Evolutionary conservation across 208 protist species (phyloP).

Genomic region (Leishmania mexicana): DNA sequence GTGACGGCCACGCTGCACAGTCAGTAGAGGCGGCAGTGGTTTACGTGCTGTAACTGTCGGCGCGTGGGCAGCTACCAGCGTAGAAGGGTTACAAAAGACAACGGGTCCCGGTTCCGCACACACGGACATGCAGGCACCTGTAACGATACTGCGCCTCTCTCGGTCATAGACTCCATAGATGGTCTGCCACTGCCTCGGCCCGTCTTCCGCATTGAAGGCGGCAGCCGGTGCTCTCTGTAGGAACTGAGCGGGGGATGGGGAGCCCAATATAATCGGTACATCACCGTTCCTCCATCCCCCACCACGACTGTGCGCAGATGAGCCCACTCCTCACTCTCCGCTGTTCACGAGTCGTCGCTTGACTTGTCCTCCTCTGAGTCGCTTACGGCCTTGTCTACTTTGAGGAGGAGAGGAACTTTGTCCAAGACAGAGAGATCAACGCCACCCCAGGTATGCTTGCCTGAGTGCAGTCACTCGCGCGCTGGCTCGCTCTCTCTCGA

Average conservation of each 20-base stretch:
- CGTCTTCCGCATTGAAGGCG: not conserved
- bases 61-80: not conserved
- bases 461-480: not conserved
- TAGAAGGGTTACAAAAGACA: not conserved
- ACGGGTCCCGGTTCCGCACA: not conserved
- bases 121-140: not conserved
- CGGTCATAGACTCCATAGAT: not conserved
- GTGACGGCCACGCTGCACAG: conserved; percentile 6
- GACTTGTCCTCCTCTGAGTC: no score
- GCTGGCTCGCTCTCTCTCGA: not conserved
- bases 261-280: not conserved
- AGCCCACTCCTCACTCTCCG: not conserved
- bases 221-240: not conserved
- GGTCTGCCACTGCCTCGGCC: not conserved
- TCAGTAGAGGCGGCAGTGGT: not conserved
- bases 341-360: not conserved
- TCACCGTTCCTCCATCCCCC: not conserved
- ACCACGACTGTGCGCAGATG: not conserved
- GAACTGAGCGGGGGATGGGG: not conserved
- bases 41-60: not conserved
- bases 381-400: not conserved
- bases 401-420: not conserved
- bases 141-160: not conserved
- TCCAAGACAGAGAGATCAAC: not conserved
- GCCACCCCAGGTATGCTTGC: not conserved